These are phyloP conservation scores for Solanum chmielewskii DNA, from an alignment of 257 asterid genomes.

Conservation along the genomic window DNA sequence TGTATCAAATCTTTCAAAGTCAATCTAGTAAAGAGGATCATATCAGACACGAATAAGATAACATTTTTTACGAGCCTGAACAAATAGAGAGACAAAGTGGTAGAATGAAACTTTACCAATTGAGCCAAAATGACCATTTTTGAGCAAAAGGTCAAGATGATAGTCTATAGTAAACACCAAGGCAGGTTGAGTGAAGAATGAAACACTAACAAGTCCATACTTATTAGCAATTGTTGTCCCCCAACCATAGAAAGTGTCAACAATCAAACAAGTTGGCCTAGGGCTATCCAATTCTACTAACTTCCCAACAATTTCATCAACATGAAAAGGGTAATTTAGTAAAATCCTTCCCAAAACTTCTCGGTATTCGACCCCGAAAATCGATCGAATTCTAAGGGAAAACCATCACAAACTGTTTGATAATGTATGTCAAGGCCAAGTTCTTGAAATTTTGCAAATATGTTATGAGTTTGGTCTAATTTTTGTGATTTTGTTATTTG, in stretches of 20 bases:
- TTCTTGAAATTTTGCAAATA: slow-evolving; percentile 19
- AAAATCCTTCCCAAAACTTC: slow-evolving; percentile 5
- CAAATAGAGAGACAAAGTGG: background rate
- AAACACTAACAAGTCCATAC: slow-evolving; percentile 25
- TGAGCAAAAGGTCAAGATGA: slow-evolving; percentile 25
- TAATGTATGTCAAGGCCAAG: slow-evolving; percentile 46
- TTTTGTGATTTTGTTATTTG: background rate
- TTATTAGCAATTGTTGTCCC: slow-evolving; percentile 24
- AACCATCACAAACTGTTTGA: slow-evolving; percentile 38
- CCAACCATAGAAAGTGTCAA: slow-evolving; percentile 42
- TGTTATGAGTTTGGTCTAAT: background rate
- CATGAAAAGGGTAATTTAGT: slow-evolving; percentile 17
- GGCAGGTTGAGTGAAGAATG: slow-evolving; percentile 48
- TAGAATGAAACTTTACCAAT: slow-evolving; percentile 4
- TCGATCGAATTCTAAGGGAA: slow-evolving; percentile 28
- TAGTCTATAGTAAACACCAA: slow-evolving; percentile 27
- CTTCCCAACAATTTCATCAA: slow-evolving; percentile 28
- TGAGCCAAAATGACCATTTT: slow-evolving; percentile 30
- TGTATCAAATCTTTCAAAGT: too few relatives aligned
- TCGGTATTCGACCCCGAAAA: background rate
- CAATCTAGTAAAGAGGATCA: background rate
- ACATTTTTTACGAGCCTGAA: too few relatives aligned
- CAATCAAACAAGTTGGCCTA: slow-evolving; percentile 19
- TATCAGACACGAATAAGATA: too few relatives aligned
- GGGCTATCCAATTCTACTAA: slow-evolving; percentile 10